Percentiles rank a stretch among this genome's conserved stretches.
Evolutionary conservation across 2,329 filamentous ascomycete genomes (phyloP).

Genomic region (Phialophora verrucosa): DNA sequence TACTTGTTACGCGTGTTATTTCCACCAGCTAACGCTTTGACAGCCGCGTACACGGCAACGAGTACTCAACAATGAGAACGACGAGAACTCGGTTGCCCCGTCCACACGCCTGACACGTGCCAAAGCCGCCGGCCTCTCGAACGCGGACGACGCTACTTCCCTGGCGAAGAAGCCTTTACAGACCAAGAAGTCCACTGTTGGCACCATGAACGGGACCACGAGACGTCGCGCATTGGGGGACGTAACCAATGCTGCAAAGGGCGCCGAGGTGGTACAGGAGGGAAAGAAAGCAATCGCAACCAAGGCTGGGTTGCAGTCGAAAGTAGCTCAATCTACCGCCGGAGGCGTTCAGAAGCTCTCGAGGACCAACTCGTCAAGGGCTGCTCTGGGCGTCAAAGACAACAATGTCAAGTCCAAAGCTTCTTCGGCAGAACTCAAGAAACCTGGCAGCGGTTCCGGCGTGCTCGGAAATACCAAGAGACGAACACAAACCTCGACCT

Average conservation of each 20-base stretch:
- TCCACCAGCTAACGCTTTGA: slow-evolving; percentile 50
- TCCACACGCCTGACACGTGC: slow-evolving; percentile 89
- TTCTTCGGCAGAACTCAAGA: slow-evolving; percentile 66
- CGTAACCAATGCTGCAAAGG: slow-evolving; percentile 91
- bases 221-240: slow-evolving; percentile 87
- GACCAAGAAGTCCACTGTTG: slow-evolving; percentile 69
- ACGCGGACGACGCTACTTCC: slow-evolving; percentile 63
- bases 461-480: slow-evolving; percentile 72
- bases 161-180: slow-evolving; percentile 68
- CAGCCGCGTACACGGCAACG: slow-evolving; percentile 76
- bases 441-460: slow-evolving; percentile 73
- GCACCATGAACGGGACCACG: slow-evolving; percentile 56
- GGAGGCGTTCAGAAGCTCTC: slow-evolving; percentile 80
- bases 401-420: slow-evolving; percentile 64
- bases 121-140: slow-evolving; percentile 75
- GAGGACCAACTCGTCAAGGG: slow-evolving; percentile 64
- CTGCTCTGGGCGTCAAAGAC: slow-evolving; percentile 70
- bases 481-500: slow-evolving; percentile 58
- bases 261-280: slow-evolving; percentile 64
- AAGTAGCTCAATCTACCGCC: slow-evolving; percentile 71
- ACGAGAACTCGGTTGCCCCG: slow-evolving; percentile 74
- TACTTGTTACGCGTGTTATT: slow-evolving; percentile 21
- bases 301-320: slow-evolving; percentile 75
- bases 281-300: slow-evolving; percentile 73
- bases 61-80: slow-evolving; percentile 87